Percentiles rank a stretch among this genome's conserved stretches.
phyloP scores from a whole-genome alignment of 306 rosid genomes.

The Vicia sativa region DNA sequence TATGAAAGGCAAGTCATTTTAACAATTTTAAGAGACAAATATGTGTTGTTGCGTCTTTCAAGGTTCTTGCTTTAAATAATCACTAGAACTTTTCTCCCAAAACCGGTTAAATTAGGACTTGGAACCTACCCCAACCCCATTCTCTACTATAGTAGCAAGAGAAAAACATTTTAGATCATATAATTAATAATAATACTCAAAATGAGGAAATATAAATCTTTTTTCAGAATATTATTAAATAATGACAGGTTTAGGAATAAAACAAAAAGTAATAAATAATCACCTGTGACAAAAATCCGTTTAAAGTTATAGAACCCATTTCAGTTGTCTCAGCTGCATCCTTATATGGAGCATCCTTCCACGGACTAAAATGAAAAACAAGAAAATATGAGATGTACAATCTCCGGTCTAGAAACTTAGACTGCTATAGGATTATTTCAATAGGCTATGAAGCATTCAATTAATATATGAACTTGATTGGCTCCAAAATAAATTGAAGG shows the following conservation, averaged over 20 bases:
- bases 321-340: slow-evolving; percentile 72
- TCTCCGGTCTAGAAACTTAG: slow-evolving; percentile 32
- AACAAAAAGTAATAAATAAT: slow-evolving; percentile 29
- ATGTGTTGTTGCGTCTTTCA: not conserved
- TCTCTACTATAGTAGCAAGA: slow-evolving; percentile 6
- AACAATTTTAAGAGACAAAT: too few species aligned
- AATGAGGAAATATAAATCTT: slow-evolving; percentile 16
- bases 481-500: not conserved
- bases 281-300: slow-evolving; percentile 81
- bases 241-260: slow-evolving; percentile 33
- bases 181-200: not conserved
- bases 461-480: not conserved
- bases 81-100: not conserved
- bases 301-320: slow-evolving; percentile 64
- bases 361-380: slow-evolving; percentile 64
- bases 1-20: too few species aligned
- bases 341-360: slow-evolving; percentile 73
- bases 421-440: slow-evolving; percentile 23
- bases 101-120: slow-evolving; percentile 26
- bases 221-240: slow-evolving; percentile 1
- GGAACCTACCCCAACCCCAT: slow-evolving; percentile 26
- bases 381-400: slow-evolving; percentile 40
- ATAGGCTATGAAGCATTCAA: slow-evolving; percentile 1
- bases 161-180: slow-evolving; percentile 8
- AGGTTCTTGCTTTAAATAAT: slow-evolving; percentile 22